These are phyloP conservation scores for Rhodotorula mucilaginosa DNA, from an alignment of 1,284 basidiomycete genomes.

Conservation along the genomic window DNA sequence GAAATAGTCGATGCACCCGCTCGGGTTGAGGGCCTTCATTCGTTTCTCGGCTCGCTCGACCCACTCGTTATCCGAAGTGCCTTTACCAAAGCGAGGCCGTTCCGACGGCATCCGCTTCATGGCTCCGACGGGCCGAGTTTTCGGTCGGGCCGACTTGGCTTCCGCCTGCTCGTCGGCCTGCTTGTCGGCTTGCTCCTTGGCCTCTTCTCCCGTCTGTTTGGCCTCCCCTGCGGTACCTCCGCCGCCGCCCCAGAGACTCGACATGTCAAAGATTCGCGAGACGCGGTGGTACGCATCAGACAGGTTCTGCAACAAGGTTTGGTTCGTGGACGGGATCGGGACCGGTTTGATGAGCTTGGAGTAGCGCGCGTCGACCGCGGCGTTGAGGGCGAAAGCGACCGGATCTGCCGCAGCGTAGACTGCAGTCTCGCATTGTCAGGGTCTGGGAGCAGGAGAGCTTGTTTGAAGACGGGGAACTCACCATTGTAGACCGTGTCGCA, in stretches of 20 bases:
- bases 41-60: slow-evolving; percentile 35
- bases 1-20: slow-evolving; percentile 26
- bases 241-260: slow-evolving; percentile 25
- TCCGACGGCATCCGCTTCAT: slow-evolving; percentile 37
- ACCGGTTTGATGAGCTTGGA: slow-evolving; percentile 48
- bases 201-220: slow-evolving; percentile 5
- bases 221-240: slow-evolving; percentile 3
- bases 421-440: no score
- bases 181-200: slow-evolving; percentile 10
- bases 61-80: slow-evolving; percentile 22
- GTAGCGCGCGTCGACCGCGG: slow-evolving; percentile 49
- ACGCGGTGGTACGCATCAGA: slow-evolving; percentile 46
- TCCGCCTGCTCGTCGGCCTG: slow-evolving; percentile 2
- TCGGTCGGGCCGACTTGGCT: slow-evolving; percentile 1
- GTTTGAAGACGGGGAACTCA: no score
- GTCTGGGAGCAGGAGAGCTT: no score
- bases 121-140: neutral
- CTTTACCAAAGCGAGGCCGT: slow-evolving; percentile 23
- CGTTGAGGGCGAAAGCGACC: slow-evolving; percentile 49
- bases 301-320: slow-evolving; percentile 44
- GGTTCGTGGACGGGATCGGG: slow-evolving; percentile 44
- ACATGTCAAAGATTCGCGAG: slow-evolving; percentile 45
- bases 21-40: slow-evolving; percentile 31
- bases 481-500: slow-evolving; percentile 35
- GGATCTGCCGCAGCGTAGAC: slow-evolving; percentile 51